These are phyloP conservation scores for Crotalaria pallida DNA, from an alignment of 306 rosid genomes.

Conservation along the genomic window DNA sequence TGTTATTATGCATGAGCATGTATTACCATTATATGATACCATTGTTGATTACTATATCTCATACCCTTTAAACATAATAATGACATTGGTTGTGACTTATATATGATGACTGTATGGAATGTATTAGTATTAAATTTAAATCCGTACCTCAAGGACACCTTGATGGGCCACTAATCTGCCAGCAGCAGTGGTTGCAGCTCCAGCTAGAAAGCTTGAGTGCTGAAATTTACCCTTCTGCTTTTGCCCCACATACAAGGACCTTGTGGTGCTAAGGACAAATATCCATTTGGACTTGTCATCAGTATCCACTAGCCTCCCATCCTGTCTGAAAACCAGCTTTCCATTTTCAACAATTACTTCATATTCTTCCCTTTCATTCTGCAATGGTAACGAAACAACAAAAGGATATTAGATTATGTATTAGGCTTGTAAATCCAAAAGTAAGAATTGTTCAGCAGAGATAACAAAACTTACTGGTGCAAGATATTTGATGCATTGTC, in stretches of 20 bases:
- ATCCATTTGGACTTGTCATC: slow-evolving; percentile 75
- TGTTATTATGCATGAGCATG: neutral
- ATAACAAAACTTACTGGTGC: slow-evolving; percentile 57
- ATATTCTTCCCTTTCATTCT: slow-evolving; percentile 74
- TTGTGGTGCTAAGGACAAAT: slow-evolving; percentile 80
- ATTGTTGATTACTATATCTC: too few relatives aligned
- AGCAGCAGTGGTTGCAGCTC: slow-evolving; percentile 91
- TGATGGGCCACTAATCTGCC: slow-evolving; percentile 75
- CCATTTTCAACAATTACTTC: slow-evolving; percentile 75
- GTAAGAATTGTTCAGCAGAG: neutral
- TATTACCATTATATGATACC: too few relatives aligned
- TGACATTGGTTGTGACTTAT: neutral
- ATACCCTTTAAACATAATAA: neutral
- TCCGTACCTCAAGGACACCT: slow-evolving; percentile 63
- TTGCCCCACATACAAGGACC: slow-evolving; percentile 73
- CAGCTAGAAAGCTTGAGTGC: slow-evolving; percentile 86
- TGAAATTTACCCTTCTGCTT: slow-evolving; percentile 82
- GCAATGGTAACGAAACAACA: slow-evolving; percentile 1
- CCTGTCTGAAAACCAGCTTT: slow-evolving; percentile 42
- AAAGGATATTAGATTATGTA: neutral
- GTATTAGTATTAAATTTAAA: neutral
- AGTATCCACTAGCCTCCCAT: slow-evolving; percentile 50
- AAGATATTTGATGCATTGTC: slow-evolving; percentile 80
- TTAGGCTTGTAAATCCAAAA: neutral
- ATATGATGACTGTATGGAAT: neutral